A percentile compares a stretch with the other conserved stretches of the same genome.
phyloP scores from a whole-genome alignment of 1,284 basidiomycete species.

The Rhodofomes roseus region DNA sequence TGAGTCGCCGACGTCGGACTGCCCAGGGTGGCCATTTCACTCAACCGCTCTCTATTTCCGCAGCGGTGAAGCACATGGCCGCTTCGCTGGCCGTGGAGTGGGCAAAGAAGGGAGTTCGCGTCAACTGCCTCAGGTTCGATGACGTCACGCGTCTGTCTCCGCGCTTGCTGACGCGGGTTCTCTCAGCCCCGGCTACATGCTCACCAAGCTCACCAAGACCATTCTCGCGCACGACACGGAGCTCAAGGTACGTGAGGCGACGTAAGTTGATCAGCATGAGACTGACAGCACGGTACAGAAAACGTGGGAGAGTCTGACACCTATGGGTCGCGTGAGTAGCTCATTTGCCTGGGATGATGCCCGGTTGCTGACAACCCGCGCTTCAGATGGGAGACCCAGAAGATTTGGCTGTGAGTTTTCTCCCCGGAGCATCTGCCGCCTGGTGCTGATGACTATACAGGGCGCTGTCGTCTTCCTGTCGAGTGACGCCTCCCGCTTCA shows the following conservation, averaged over 20 bases:
- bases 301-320: constrained; percentile 88
- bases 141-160: constrained; percentile 14
- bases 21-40: background rate
- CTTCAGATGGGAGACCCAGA: constrained; percentile 69
- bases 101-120: constrained; percentile 82
- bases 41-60: constrained; percentile 1
- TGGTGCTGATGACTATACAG: constrained; percentile 30
- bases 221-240: constrained; percentile 72
- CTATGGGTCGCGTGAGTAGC: constrained; percentile 74
- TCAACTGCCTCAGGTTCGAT: constrained; percentile 70
- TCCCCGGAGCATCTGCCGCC: background rate
- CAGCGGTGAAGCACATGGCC: constrained; percentile 87
- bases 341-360: background rate
- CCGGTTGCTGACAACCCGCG: constrained; percentile 11
- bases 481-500: constrained; percentile 82
- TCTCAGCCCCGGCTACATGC: constrained; percentile 81
- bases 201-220: constrained; percentile 82
- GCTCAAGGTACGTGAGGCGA: constrained; percentile 51
- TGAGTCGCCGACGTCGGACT: constrained; percentile 25
- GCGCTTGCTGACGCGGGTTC: constrained; percentile 10
- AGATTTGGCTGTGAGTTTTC: constrained; percentile 57
- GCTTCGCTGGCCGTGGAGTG: constrained; percentile 85
- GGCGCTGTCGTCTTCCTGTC: constrained; percentile 84
- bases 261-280: background rate
- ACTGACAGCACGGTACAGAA: constrained; percentile 41